phyloP scores from a whole-genome alignment of 2,329 filamentous ascomycete genomes.

The Lachnellula cervina region DNA sequence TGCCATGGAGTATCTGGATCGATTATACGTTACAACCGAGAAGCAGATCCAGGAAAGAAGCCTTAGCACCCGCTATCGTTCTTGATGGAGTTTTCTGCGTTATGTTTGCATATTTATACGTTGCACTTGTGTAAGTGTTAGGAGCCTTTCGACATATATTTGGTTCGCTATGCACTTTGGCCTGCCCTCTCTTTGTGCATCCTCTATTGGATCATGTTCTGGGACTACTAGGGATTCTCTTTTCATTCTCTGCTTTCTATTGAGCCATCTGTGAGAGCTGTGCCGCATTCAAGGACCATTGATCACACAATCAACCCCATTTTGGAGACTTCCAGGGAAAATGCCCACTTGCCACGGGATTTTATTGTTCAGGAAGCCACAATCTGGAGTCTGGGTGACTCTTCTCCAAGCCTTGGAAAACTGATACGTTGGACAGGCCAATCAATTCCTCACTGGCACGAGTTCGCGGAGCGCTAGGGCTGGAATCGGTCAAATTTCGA shows the following conservation, averaged over 20 bases:
- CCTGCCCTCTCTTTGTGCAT: neutral
- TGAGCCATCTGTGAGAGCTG: neutral
- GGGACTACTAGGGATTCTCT: neutral
- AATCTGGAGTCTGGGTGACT: neutral
- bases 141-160: conserved; percentile 1
- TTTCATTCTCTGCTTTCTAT: conserved; percentile 5
- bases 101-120: conserved; percentile 21
- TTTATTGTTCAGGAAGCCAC: neutral
- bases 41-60: conserved; percentile 67
- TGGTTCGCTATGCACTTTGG: neutral
- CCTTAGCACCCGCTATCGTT: conserved; percentile 29
- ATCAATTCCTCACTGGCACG: neutral
- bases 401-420: neutral
- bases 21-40: conserved; percentile 78
- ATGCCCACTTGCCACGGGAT: neutral
- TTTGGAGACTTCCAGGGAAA: neutral
- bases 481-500: neutral
- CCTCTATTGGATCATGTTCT: neutral
- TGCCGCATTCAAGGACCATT: neutral
- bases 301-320: neutral
- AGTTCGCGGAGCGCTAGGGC: neutral
- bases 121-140: conserved; percentile 14
- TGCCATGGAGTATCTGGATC: conserved; percentile 77
- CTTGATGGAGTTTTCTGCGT: conserved; percentile 11
- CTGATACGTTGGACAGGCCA: neutral